Evolutionary conservation across 2,329 filamentous ascomycete species (phyloP).

Genomic region (Monosporascus sp.): DNA sequence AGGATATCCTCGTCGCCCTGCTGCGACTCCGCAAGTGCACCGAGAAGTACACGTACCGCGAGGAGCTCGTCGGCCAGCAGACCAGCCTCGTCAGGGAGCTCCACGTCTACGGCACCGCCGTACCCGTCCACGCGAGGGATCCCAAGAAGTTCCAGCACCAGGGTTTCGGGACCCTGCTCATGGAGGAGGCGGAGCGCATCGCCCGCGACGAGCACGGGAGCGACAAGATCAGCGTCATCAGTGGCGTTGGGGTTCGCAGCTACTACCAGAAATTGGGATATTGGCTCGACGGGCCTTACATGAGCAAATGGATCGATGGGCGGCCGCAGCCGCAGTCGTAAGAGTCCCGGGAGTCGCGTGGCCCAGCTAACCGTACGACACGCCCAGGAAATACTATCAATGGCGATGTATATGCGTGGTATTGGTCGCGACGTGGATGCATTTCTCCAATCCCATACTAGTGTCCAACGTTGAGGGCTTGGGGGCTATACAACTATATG

Average conservation of each 20-base stretch:
- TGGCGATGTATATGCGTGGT: too few species aligned
- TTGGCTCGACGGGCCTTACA: slow-evolving; percentile 86
- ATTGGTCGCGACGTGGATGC: too few species aligned
- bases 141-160: slow-evolving; percentile 98
- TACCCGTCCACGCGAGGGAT: slow-evolving; percentile 94
- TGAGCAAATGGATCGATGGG: slow-evolving; percentile 60
- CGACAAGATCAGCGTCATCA: slow-evolving; percentile 92
- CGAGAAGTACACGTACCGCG: slow-evolving; percentile 83
- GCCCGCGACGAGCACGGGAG: slow-evolving; percentile 92
- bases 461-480: too few species aligned
- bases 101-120: slow-evolving; percentile 94
- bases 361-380: not conserved
- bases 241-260: slow-evolving; percentile 90
- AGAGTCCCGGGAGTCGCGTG: not conserved
- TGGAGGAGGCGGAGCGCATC: slow-evolving; percentile 97
- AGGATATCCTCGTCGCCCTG: slow-evolving; percentile 92
- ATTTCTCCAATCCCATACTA: too few species aligned
- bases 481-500: too few species aligned
- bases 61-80: slow-evolving; percentile 78
- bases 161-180: slow-evolving; percentile 89
- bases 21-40: slow-evolving; percentile 87
- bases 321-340: slow-evolving; percentile 18
- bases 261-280: slow-evolving; percentile 95
- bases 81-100: slow-evolving; percentile 90
- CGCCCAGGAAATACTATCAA: too few species aligned